Percentiles rank a stretch among this genome's conserved stretches.
Conservation (phyloP, 495 filamentous ascomycete species). For the Aspergillus leporis region DNA sequence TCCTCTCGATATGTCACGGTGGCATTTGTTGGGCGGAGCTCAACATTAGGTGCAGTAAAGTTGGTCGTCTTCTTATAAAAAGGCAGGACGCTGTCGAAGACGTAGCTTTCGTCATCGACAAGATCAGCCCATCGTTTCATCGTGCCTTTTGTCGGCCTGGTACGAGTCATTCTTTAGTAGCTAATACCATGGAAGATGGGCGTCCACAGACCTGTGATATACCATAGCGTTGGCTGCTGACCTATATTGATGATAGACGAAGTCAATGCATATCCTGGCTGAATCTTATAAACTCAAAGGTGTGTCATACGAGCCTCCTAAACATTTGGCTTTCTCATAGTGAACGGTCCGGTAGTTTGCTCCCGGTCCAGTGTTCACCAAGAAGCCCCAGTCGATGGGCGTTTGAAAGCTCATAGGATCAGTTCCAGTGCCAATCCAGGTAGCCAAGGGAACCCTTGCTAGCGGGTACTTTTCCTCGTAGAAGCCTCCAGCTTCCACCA, state of each 20-base stretch:
- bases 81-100: constrained; percentile 41
- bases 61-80: constrained; percentile 40
- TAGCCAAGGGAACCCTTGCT: constrained; percentile 47
- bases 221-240: constrained; percentile 39
- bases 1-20: constrained; percentile 27
- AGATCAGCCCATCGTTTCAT: constrained; percentile 47
- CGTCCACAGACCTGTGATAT: constrained; percentile 32
- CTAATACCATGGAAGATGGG: neutral
- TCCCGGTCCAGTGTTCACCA: constrained; percentile 32
- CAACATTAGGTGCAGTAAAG: constrained; percentile 30
- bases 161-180: constrained; percentile 4
- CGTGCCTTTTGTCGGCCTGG: constrained; percentile 38
- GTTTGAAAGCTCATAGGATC: constrained; percentile 25
- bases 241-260: constrained; percentile 16
- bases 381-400: constrained; percentile 52
- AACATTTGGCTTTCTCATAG: constrained; percentile 38
- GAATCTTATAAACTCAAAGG: neutral
- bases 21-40: constrained; percentile 18
- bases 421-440: constrained; percentile 34
- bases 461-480: constrained; percentile 49
- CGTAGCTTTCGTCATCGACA: constrained; percentile 47
- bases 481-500: constrained; percentile 61
- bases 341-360: constrained; percentile 40
- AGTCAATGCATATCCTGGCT: neutral
- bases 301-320: constrained; percentile 38